Percentiles rank a stretch among this genome's conserved stretches.
These are phyloP conservation scores for Lachnellula arida DNA, from an alignment of 2,329 filamentous ascomycete species.

Conservation along the genomic window DNA sequence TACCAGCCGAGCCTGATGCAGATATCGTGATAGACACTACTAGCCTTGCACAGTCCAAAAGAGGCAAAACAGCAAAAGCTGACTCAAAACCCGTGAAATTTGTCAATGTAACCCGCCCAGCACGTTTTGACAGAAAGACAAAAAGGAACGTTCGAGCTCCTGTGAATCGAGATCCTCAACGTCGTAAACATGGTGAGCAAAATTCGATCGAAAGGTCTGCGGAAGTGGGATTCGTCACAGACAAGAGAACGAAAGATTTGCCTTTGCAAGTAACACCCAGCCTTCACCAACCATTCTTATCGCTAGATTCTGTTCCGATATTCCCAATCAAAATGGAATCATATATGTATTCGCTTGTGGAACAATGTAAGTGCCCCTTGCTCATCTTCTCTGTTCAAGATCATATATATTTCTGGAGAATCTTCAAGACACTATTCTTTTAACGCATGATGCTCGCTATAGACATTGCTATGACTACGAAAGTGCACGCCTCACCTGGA, in stretches of 20 bases:
- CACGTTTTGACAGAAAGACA: neutral
- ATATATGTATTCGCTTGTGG: slow-evolving; percentile 4
- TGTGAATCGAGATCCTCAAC: neutral
- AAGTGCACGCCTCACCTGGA: neutral
- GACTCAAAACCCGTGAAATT: neutral
- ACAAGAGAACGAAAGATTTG: neutral
- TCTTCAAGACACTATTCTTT: neutral
- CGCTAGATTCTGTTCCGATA: neutral
- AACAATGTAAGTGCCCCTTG: slow-evolving; percentile 1
- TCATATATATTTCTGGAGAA: neutral
- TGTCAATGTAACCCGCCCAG: neutral
- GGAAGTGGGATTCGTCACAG: neutral
- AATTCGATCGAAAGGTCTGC: neutral
- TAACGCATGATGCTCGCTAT: neutral
- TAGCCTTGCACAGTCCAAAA: neutral
- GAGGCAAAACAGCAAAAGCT: neutral
- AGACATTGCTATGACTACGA: neutral
- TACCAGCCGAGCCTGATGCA: neutral
- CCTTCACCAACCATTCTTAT: neutral
- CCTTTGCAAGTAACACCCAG: neutral
- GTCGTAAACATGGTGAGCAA: neutral
- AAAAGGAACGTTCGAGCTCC: neutral
- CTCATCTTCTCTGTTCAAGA: neutral
- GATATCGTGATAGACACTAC: neutral
- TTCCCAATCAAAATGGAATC: slow-evolving; percentile 4